Conservation (phyloP, 2,329 filamentous ascomycete genomes). For the Pochonia chlamydosporia region DNA sequence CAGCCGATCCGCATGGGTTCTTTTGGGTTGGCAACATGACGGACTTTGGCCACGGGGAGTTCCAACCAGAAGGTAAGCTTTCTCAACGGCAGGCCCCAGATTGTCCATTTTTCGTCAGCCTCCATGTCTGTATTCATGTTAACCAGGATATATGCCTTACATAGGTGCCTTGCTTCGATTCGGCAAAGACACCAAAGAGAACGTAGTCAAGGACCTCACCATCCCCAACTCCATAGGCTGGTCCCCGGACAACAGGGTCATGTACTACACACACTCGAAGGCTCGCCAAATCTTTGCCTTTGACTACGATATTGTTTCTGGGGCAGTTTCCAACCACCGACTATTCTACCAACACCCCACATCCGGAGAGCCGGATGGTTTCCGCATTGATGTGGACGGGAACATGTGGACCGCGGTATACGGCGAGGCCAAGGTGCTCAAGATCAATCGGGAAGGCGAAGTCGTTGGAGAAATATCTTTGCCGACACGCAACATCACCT, state of each 20-base stretch:
- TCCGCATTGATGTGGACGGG: constrained; percentile 77
- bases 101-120: not conserved
- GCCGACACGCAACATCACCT: constrained; percentile 76
- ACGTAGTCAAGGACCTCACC: constrained; percentile 57
- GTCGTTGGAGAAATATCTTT: constrained; percentile 69
- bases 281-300: constrained; percentile 65
- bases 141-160: not conserved
- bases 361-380: constrained; percentile 71
- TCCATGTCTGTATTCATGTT: not conserved
- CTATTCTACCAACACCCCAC: constrained; percentile 67
- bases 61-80: constrained; percentile 53
- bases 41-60: constrained; percentile 54
- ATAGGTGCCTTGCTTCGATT: constrained; percentile 70
- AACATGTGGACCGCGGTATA: constrained; percentile 87
- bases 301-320: constrained; percentile 63
- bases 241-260: constrained; percentile 64
- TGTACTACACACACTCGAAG: constrained; percentile 81
- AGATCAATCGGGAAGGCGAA: constrained; percentile 63
- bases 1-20: constrained; percentile 69
- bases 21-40: constrained; percentile 89
- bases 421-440: constrained; percentile 68
- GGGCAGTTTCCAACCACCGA: constrained; percentile 61
- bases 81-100: constrained; percentile 5
- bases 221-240: constrained; percentile 85
- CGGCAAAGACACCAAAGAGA: constrained; percentile 52